Evolutionary conservation across 169 alveolate species (phyloP), one percentile per base, ranked within the genome.

Genomic region (Plasmodium gonderi): DNA sequence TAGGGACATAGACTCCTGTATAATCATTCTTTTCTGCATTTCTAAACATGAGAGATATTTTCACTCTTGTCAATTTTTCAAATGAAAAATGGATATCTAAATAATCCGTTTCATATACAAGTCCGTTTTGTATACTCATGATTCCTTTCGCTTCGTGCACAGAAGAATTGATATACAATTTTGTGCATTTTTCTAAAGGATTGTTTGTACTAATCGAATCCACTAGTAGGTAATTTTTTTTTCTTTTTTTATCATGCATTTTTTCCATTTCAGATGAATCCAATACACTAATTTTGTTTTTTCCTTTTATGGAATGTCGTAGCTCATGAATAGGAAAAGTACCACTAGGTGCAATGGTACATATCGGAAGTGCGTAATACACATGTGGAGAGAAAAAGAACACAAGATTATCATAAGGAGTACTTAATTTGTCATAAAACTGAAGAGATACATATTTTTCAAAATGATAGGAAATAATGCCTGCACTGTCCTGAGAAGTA

Each of bases 341-440:
- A 26, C 12, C 77, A 1, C 42, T 44, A 12, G 11, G 26, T 26
- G 0, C 0, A 12, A 60, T 4, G 0, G 36, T 40, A n/a, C 85
- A 85, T 64, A 85, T 23, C 67, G 38, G 51, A 38, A 85, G 7
- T 40, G 77, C 51, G 68, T 85, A 85, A 75, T 85, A 85, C 12
- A 85, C 49, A 8, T 31, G n/a, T 0, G 85, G 79, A 54, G 92
- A 75, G 68, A 36, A 75, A 36, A 72, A 54, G 14, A 85, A 26
- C 40, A 49, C 44, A 20, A 85, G 67, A 54, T 74, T 40, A 14
- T 51, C 54, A 54, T 40, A 51, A 29, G 20, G n/a, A 3, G 42
- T 67, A 12, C 23, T 51, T 45, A 85, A 42, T 74, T 65, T 54
- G 38, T 75, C 68, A 67, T 65, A 72, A 85, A 85, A 85, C 7